Base-by-base conservation (phyloP, 2,329 filamentous ascomycete species). In the Pseudogymnoascus sp. region DNA sequence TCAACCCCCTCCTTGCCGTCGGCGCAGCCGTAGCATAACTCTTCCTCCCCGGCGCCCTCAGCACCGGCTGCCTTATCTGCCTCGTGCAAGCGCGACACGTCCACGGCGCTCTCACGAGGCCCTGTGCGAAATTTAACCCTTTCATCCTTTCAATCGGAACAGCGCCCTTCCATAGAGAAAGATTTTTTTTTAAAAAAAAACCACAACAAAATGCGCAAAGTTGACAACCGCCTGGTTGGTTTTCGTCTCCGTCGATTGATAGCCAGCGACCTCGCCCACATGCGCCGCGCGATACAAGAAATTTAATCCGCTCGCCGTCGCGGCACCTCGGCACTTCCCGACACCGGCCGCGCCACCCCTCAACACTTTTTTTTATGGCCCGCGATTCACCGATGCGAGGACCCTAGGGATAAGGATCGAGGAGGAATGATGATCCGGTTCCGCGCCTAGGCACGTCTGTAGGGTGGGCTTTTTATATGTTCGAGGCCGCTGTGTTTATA, bases 1-100 rank as follows among this genome's bases (percentile, higher is more conserved):
- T 65, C 59, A 64, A 67, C 46, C 62, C 53, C 14, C 61, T 63
- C 43, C 56, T 35, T 14, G 16, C 28, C 12, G 2, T 2, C 16
- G 56, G 28, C 14, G 28, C 56, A 60, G 31, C 28, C 56, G 56
- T 60, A 22, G 56, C 31, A 60, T 60, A 60, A 53, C 43, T 11
- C 56, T 14, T 60, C 28, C 2, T 8, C 22, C 28, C 6, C 16
- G 19, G 10, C 22, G 26, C n/a, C 56, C 35, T 60, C 31, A 31
- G 3, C 56, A 60, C 0, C n/a, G 16, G 16, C 16, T 33, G 28
- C 12, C 56, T 22, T 35, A 35, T 60, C 56, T 6, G 56, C 35
- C 26, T 14, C 16, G 31, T 26, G 10, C 56, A 60, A 10, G 56
- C 31, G 35, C 56, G 56, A 35, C 56, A 60, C 28, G 16, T 38